These are phyloP conservation scores for Acanthamoeba divionensis DNA, from an alignment of 208 protist genomes.

Conservation along the genomic window DNA sequence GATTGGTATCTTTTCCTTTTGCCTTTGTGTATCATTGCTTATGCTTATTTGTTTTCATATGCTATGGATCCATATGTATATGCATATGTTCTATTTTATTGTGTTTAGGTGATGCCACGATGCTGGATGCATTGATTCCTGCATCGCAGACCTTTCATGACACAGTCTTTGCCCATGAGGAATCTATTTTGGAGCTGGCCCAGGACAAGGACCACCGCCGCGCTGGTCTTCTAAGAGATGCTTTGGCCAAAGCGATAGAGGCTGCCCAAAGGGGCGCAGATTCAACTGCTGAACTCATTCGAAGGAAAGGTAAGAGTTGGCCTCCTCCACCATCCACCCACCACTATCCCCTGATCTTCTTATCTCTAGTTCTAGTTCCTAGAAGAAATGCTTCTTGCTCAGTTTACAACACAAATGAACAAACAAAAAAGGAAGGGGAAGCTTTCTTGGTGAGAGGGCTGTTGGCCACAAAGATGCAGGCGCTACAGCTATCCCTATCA, in stretches of 20 bases:
- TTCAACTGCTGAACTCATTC: background rate
- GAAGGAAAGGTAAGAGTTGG: too few species aligned
- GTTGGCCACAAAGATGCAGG: constrained; percentile 23
- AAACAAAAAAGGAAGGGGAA: background rate
- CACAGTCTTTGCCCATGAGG: background rate
- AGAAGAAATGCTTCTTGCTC: too few species aligned
- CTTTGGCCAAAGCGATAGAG: background rate
- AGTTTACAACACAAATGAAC: too few species aligned
- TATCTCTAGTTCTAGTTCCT: too few species aligned
- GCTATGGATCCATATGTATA: background rate
- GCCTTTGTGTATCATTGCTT: too few species aligned
- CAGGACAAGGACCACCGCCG: background rate
- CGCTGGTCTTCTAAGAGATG: background rate
- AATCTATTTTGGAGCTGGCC: background rate
- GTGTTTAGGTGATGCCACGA: constrained; percentile 26
- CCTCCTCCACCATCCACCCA: too few species aligned
- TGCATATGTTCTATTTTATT: too few species aligned
- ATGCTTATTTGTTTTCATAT: background rate
- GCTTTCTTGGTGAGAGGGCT: constrained; percentile 13
- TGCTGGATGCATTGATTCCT: constrained; percentile 48
- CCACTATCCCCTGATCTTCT: too few species aligned
- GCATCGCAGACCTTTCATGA: background rate
- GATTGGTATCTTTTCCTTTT: background rate
- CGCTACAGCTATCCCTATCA: background rate
- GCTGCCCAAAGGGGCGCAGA: background rate